Evolutionary conservation across 768 basidiomycete species (phyloP), one percentile per base, ranked within the genome.

Genomic region (Tylopilus sp.): DNA sequence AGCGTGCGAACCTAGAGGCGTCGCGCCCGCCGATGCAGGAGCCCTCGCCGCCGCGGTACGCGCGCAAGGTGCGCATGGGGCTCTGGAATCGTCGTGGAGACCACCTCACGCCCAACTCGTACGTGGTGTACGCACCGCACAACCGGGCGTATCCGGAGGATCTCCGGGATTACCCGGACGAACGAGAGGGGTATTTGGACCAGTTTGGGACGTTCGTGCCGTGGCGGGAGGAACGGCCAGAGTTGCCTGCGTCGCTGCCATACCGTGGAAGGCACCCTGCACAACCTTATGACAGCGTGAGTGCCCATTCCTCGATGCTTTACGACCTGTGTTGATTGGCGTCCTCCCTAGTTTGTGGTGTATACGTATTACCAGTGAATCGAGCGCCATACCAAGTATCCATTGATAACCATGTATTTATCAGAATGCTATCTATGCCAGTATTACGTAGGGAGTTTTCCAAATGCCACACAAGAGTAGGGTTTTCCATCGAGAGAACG

Each of bases 61-160:
- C 69, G 29, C 62, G 55, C 54, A 71, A 74, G 53, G 48, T 74
- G 10, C 83, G 86, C 19, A 69, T 69, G 30, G 88, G 87, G 2
- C 82, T 73, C 58, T 90, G 88, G 88, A 90, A 90, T 58, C 63
- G 77, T n/a, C 81, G 87, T 2, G 88, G 88, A 0, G 88, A 90
- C 63, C 81, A 87, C 58, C 75, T 86, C 45, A 85, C 83, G 21
- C 48, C 65, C 21, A 68, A 73, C 19, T 76, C 76, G 43, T 84
- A 72, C 59, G 73, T 88, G 56, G 86, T 90, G 28, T 88, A 84
- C 51, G 86, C 85, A 9, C 88, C 88, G 2, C 68, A 65, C 1
- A 67, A 74, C 9, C 65, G 68, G 42, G 75, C 77, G n/a, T 83
- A 83, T 59, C 88, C 88, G 1, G 56, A 63, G 0, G 88, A 90